phyloP scores from a whole-genome alignment of 1,284 basidiomycete genomes.

The Moniliophthora roreri region DNA sequence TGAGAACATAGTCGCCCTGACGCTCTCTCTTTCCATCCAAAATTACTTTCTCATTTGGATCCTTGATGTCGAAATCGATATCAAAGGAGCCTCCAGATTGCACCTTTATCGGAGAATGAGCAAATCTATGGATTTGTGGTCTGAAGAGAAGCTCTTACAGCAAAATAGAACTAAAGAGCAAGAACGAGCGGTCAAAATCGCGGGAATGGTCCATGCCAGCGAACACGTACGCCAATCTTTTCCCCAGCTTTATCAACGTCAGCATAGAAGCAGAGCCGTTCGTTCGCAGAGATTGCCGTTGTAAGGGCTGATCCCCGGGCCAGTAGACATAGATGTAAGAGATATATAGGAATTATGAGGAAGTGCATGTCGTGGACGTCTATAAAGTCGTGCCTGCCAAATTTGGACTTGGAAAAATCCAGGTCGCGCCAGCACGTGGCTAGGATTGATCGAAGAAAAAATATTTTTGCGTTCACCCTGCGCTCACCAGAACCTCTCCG shows the following conservation, averaged over 20 bases:
- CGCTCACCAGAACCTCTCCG: neutral
- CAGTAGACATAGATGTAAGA: constrained; percentile 25
- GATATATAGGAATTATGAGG: constrained; percentile 20
- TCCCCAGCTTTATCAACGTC: constrained; percentile 94
- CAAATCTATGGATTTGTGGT: constrained; percentile 2
- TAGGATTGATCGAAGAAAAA: neutral
- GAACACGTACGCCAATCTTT: constrained; percentile 76
- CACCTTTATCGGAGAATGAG: constrained; percentile 47
- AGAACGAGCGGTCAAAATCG: constrained; percentile 11
- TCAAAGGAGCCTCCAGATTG: constrained; percentile 98
- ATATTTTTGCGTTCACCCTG: neutral
- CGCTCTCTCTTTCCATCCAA: constrained; percentile 87
- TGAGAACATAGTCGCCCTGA: constrained; percentile 97
- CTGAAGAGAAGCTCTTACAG: constrained; percentile 29
- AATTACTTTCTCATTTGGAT: constrained; percentile 85
- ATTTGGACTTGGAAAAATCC: neutral
- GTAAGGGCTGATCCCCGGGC: constrained; percentile 75
- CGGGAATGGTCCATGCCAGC: constrained; percentile 5
- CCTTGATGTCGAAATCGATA: constrained; percentile 92
- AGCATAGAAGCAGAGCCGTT: constrained; percentile 92
- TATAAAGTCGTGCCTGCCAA: neutral
- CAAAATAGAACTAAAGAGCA: constrained; percentile 39
- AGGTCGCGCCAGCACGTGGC: constrained; percentile 1
- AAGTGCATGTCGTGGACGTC: neutral
- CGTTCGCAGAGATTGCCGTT: constrained; percentile 82